Percentiles rank a stretch among this genome's conserved stretches.
Evolutionary conservation across 768 basidiomycete genomes (phyloP).

Genomic region (Suillus variegatus): DNA sequence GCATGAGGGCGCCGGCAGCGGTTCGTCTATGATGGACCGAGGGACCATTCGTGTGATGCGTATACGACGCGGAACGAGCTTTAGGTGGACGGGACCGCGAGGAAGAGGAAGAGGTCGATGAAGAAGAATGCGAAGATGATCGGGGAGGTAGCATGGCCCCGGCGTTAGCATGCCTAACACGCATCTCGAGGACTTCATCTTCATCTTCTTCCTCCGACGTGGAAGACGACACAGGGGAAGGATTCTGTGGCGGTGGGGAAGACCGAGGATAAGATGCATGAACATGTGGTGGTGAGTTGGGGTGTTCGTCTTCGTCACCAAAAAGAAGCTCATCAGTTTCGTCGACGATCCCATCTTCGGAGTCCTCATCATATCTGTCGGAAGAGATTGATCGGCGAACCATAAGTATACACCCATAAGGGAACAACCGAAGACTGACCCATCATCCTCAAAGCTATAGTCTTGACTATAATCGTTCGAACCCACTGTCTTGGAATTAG

Average conservation of each 20-base stretch:
- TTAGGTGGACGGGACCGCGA: conserved; percentile 30
- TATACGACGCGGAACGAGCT: conserved; percentile 29
- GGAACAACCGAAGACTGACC: conserved; percentile 43
- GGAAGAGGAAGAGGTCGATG: conserved; percentile 24
- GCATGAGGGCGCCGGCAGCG: conserved; percentile 47
- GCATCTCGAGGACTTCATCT: conserved; percentile 69
- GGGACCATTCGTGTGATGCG: conserved; percentile 22
- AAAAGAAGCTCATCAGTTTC: conserved; percentile 44
- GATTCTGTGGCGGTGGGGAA: conserved; percentile 20
- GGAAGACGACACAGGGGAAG: conserved; percentile 32
- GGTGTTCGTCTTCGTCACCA: conserved; percentile 27
- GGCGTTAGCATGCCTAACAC: conserved; percentile 33
- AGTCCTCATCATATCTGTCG: conserved; percentile 67
- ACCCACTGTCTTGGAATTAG: conserved; percentile 9
- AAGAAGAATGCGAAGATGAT: conserved; percentile 42
- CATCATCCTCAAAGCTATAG: conserved; percentile 53
- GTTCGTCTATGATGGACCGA: conserved; percentile 21
- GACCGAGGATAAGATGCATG: conserved; percentile 22
- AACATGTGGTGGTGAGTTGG: conserved; percentile 7
- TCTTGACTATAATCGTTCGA: conserved; percentile 27
- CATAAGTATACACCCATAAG: not conserved
- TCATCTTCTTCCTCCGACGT: conserved; percentile 47
- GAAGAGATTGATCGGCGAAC: conserved; percentile 8
- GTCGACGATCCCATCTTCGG: conserved; percentile 55
- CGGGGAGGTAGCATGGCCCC: conserved; percentile 30